phyloP scores from a whole-genome alignment of 2,329 filamentous ascomycete genomes.

The Chaetomiaceae sp. region DNA sequence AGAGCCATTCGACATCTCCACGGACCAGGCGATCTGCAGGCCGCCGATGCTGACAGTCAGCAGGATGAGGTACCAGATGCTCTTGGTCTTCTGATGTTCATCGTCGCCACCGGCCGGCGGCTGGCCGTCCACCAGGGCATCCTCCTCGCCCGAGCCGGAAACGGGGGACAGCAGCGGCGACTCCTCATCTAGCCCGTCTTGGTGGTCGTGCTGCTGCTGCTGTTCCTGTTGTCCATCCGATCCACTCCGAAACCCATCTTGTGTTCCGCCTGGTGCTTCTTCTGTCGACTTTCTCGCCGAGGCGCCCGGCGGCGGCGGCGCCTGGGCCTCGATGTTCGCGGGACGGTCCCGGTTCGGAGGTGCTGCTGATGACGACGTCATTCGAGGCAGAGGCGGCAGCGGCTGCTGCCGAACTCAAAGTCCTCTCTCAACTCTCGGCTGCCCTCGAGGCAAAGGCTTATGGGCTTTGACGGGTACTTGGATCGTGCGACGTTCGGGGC shows the following conservation, averaged over 20 bases:
- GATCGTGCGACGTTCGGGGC: not conserved
- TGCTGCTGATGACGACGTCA: constrained; percentile 36
- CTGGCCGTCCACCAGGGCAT: constrained; percentile 30
- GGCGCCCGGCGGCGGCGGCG: constrained; percentile 2
- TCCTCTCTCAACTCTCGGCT: no score
- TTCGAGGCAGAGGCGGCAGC: constrained; percentile 24
- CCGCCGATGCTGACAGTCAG: constrained; percentile 83
- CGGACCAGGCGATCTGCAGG: constrained; percentile 91
- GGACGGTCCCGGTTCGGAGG: constrained; percentile 26
- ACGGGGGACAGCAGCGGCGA: constrained; percentile 44
- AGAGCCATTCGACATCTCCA: constrained; percentile 89
- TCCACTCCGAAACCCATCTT: no score
- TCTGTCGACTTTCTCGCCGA: constrained; percentile 4
- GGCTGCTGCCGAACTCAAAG: constrained; percentile 3
- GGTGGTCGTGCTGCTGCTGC: constrained; percentile 6
- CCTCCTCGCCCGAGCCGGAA: constrained; percentile 28
- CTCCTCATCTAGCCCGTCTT: constrained; percentile 36
- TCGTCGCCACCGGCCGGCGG: constrained; percentile 37
- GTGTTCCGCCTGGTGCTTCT: constrained; percentile 7
- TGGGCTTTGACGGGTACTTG: not conserved
- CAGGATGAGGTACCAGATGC: constrained; percentile 76
- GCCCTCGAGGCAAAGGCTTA: not conserved
- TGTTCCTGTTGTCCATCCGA: constrained; percentile 19
- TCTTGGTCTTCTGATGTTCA: constrained; percentile 62
- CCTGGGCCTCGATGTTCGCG: constrained; percentile 23